Conservation (phyloP, 2,329 filamentous ascomycete species). For the Colletotrichum chrysophilum region DNA sequence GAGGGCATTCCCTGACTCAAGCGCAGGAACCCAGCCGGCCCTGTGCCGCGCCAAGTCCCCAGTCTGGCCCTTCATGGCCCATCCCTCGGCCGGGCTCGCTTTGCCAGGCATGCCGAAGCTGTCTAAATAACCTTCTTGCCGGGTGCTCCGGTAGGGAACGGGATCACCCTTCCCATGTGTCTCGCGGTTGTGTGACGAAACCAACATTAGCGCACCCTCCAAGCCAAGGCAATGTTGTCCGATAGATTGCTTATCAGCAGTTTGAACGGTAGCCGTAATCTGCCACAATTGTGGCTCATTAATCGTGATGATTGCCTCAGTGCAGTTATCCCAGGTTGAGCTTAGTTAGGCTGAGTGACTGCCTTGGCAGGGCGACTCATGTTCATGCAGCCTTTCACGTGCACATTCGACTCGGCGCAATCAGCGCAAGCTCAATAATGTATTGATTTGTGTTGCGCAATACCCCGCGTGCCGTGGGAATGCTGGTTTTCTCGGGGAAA, state of each 20-base stretch:
- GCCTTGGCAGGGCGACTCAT: background rate
- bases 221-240: background rate
- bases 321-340: background rate
- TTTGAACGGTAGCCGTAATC: background rate
- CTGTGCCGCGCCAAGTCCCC: background rate
- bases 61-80: background rate
- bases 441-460: background rate
- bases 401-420: background rate
- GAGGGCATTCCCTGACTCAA: slow-evolving; percentile 8
- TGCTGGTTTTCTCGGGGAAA: background rate
- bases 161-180: background rate
- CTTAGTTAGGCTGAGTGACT: background rate
- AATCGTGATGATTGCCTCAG: background rate
- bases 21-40: background rate
- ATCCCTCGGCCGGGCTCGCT: background rate
- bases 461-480: background rate
- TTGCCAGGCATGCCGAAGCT: background rate
- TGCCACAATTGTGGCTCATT: background rate
- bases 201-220: background rate
- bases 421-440: background rate
- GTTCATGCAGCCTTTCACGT: background rate
- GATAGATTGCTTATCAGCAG: background rate
- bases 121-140: background rate
- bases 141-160: background rate
- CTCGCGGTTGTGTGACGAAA: background rate